A percentile compares a stretch with the other conserved stretches of the same genome.
These are phyloP conservation scores for Micractinium sp. DNA, from an alignment of 139 green algal genomes.

Conservation along the genomic window DNA sequence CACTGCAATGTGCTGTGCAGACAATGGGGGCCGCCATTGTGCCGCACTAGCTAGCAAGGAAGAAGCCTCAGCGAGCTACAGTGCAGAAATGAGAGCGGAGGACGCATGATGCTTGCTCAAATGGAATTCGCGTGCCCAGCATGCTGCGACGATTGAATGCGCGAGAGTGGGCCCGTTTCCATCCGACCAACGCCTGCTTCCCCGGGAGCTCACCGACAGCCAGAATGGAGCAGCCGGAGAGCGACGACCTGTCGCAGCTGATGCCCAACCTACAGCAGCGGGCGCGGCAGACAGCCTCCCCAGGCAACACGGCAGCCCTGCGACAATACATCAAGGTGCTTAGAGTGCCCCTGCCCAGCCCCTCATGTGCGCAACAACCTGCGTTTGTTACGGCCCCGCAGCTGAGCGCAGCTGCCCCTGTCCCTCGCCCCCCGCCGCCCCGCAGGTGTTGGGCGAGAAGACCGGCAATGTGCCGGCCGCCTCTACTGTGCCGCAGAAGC, in stretches of 20 bases:
- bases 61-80: too few relatives aligned
- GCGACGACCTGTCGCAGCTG: conserved; percentile 28
- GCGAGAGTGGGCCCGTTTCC: too few relatives aligned
- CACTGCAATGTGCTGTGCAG: neutral
- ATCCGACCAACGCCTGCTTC: too few relatives aligned
- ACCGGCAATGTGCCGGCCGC: conserved; percentile 1
- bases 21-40: too few relatives aligned
- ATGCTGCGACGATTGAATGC: too few relatives aligned
- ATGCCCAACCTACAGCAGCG: conserved; percentile 1
- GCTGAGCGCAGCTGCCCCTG: conserved; percentile 2
- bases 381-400: neutral
- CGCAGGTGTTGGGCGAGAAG: conserved; percentile 16
- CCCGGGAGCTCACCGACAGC: too few relatives aligned
- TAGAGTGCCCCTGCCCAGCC: too few relatives aligned
- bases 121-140: too few relatives aligned
- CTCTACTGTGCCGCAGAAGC: conserved; percentile 11
- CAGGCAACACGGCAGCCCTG: conserved; percentile 20
- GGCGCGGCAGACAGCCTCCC: neutral
- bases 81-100: too few relatives aligned
- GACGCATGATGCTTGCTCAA: too few relatives aligned
- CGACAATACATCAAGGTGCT: conserved; percentile 40
- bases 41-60: too few relatives aligned
- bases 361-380: neutral
- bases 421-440: neutral
- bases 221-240: conserved; percentile 17